Base-by-base conservation (phyloP, 2,329 filamentous ascomycete genomes). In the Dactylonectria macrodidyma region DNA sequence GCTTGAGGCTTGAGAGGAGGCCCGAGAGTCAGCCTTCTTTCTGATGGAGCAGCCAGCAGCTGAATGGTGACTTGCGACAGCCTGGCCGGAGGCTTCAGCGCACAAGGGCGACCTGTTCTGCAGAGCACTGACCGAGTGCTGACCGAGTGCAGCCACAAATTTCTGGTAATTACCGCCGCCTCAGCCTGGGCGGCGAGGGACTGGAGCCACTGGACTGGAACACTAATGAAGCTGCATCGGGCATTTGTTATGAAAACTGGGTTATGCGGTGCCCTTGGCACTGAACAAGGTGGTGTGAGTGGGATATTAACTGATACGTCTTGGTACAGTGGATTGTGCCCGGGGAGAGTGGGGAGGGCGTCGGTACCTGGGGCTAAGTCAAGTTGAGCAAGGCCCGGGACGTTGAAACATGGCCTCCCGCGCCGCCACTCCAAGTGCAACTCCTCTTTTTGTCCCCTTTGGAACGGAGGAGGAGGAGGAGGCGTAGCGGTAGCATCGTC, bases 81-180 rank as follows among this genome's bases (percentile, higher is more conserved):
- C 46, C 30, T 62, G 62, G 65, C 62, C 65, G 65, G 68, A 69
- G 57, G 67, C 65, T 68, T 73, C 62, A 73, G 69, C 70, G 69
- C 66, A 61, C 65, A 64, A 52, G 26, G 59, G 46, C 34, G 41
- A 52, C 10, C n/a, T 19, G 38, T 46, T 41, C 51, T 46, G 41
- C 48, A 65, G 48, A 19, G 56, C 56, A 65, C 60, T 58, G 60
- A 33, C 48, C 48, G 57, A 16, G 26, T 48, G 22, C 19, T 58
- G 60, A 33, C 48, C 48, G 57, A 16, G 26, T 48, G 22, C 19
- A 33, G 48, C 48, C 33, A 54, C 33, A 5, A 30, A 30, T 5
- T 36, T 30, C 11, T 11, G 22, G 50, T 30, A 55, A 59, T 47
- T 34, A 54, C 36, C 47, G 57, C 52, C 26, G 26, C 26, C 26